These are phyloP conservation scores for Fusarium falciforme DNA, from an alignment of 2,329 filamentous ascomycete species.

Conservation along the genomic window DNA sequence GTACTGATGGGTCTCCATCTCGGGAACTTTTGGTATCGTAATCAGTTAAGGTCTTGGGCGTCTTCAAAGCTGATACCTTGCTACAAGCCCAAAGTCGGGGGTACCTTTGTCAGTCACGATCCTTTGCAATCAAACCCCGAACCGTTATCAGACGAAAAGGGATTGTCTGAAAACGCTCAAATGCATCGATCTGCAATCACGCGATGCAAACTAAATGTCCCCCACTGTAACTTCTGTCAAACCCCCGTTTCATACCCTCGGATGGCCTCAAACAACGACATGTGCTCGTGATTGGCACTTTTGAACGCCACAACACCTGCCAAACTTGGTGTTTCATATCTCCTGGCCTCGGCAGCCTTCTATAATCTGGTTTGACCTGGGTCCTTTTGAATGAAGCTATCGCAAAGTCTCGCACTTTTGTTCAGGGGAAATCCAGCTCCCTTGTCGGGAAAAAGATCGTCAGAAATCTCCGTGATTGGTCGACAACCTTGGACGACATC, in stretches of 20 bases:
- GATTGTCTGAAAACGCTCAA: not conserved
- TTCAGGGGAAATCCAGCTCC: conserved; percentile 36
- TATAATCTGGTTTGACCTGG: not conserved
- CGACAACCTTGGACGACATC: conserved; percentile 9
- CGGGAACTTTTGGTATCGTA: not conserved
- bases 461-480: conserved; percentile 14
- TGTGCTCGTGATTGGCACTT: conserved; percentile 33
- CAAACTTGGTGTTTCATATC: not conserved
- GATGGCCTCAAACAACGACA: not conserved
- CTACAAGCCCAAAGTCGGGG: too few relatives aligned
- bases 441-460: conserved; percentile 30
- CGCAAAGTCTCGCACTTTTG: conserved; percentile 1
- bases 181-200: conserved; percentile 21
- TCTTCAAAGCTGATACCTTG: too few relatives aligned
- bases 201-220: conserved; percentile 4
- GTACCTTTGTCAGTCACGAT: too few relatives aligned
- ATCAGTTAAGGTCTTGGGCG: too few relatives aligned
- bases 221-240: conserved; percentile 6
- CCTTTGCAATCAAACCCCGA: too few relatives aligned
- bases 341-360: not conserved
- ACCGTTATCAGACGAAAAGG: too few relatives aligned
- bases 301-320: conserved; percentile 8
- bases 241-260: not conserved
- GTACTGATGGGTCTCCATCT: not conserved
- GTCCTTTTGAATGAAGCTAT: conserved; percentile 28